These are phyloP conservation scores for Camelina hispida DNA, from an alignment of 345 rosid genomes.

Conservation along the genomic window DNA sequence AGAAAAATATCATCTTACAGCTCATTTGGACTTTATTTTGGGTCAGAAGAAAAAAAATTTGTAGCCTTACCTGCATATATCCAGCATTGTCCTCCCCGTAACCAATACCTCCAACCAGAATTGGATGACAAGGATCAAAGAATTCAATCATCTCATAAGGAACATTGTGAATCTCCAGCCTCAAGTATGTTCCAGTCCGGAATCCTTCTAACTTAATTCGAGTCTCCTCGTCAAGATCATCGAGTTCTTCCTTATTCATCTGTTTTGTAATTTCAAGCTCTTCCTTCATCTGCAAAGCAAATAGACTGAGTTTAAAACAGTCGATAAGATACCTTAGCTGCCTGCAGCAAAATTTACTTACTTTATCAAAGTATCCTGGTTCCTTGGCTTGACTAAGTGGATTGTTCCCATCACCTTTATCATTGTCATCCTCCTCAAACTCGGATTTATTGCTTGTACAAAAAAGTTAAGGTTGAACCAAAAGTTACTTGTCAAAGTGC, in stretches of 20 bases:
- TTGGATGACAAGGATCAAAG: constrained; percentile 90
- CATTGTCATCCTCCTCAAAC: constrained; percentile 63
- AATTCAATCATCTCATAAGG: constrained; percentile 93
- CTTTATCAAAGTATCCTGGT: constrained; percentile 77
- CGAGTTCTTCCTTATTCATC: constrained; percentile 74
- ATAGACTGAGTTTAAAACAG: constrained; percentile 39
- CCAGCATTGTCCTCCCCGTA: constrained; percentile 89
- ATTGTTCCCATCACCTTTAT: constrained; percentile 50
- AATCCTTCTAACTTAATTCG: constrained; percentile 89
- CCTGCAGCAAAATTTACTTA: constrained; percentile 42
- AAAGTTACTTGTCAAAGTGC: constrained; percentile 23
- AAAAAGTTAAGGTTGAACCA: constrained; percentile 59
- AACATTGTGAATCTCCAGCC: constrained; percentile 90
- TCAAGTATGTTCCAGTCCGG: constrained; percentile 75
- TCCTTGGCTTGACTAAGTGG: constrained; percentile 59
- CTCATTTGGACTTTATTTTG: constrained; percentile 5
- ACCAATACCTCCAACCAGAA: constrained; percentile 88
- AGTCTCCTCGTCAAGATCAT: constrained; percentile 78
- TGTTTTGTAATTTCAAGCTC: constrained; percentile 82
- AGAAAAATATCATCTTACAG: constrained; percentile 17
- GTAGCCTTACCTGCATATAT: constrained; percentile 86
- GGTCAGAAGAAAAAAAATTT: constrained; percentile 6
- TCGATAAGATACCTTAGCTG: constrained; percentile 19
- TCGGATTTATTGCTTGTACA: constrained; percentile 69
- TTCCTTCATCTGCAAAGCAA: constrained; percentile 73